These are phyloP conservation scores for Mortierella sp. DNA, from an alignment of 371 early-diverging fungal genomes.

Conservation along the genomic window DNA sequence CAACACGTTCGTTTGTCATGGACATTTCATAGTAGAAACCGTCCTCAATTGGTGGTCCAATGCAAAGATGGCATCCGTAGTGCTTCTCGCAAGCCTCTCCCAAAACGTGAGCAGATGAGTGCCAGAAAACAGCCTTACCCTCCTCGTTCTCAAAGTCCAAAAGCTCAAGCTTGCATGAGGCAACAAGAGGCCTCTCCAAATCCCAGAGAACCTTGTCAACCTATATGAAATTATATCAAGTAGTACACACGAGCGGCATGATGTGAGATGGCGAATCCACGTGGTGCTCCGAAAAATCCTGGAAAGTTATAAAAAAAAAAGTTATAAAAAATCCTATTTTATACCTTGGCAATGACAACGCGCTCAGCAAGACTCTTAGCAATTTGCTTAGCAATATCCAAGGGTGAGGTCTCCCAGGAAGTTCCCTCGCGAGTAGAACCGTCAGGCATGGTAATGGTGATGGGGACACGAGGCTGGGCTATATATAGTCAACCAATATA, in stretches of 20 bases:
- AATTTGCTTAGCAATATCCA: constrained; percentile 91
- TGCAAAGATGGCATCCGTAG: constrained; percentile 97
- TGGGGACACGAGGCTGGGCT: constrained; percentile 89
- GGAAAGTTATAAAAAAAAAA: neutral
- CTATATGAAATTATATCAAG: constrained; percentile 42
- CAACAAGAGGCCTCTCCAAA: constrained; percentile 90
- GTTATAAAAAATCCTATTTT: neutral
- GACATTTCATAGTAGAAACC: constrained; percentile 99
- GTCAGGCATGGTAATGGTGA: constrained; percentile 93
- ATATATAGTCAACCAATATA: neutral
- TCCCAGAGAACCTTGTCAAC: constrained; percentile 94
- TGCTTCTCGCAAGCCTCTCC: constrained; percentile 98
- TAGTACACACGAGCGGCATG: constrained; percentile 4
- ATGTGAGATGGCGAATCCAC: neutral
- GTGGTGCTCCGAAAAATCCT: neutral
- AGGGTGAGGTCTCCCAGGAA: constrained; percentile 98
- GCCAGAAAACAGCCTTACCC: constrained; percentile 98
- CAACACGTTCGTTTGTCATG: constrained; percentile 77
- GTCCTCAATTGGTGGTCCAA: constrained; percentile 98
- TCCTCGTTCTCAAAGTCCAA: constrained; percentile 97
- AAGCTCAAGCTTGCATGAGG: constrained; percentile 87
- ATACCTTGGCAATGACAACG: constrained; percentile 94
- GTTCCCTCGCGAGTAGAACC: constrained; percentile 86
- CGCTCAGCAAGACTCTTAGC: constrained; percentile 93
- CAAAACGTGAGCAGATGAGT: constrained; percentile 99